Percentiles rank a stretch among this genome's conserved stretches.
These are phyloP conservation scores for Aspergillus hancockii DNA, from an alignment of 495 filamentous ascomycete species.

Conservation along the genomic window DNA sequence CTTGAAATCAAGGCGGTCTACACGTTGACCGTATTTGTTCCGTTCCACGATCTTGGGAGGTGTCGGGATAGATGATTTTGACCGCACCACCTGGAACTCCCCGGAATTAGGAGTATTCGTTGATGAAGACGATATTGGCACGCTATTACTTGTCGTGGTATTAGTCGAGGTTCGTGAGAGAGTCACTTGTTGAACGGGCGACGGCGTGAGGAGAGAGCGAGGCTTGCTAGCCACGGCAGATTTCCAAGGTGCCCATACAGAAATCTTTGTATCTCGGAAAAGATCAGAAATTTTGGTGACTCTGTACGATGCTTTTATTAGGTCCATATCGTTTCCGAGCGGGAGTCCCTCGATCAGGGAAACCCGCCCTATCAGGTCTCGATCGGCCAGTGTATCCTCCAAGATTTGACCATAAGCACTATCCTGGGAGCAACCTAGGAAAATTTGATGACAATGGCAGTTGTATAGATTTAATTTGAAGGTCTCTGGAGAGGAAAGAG, in stretches of 20 bases:
- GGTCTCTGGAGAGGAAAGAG: constrained; percentile 53
- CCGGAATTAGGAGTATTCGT: constrained; percentile 34
- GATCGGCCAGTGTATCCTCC: constrained; percentile 57
- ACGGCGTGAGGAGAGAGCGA: constrained; percentile 38
- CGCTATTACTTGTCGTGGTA: constrained; percentile 41
- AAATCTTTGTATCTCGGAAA: constrained; percentile 68
- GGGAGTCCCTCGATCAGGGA: constrained; percentile 75
- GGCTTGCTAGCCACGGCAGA: constrained; percentile 36
- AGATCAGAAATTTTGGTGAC: constrained; percentile 62
- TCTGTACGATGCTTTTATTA: constrained; percentile 54
- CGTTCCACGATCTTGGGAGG: constrained; percentile 58
- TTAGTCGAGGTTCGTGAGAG: constrained; percentile 45
- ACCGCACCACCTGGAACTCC: constrained; percentile 47
- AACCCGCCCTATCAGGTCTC: constrained; percentile 56
- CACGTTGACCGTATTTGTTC: constrained; percentile 73
- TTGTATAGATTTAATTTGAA: constrained; percentile 68
- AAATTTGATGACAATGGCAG: constrained; percentile 77
- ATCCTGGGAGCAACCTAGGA: constrained; percentile 79
- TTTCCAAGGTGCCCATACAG: constrained; percentile 41
- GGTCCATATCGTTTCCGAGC: constrained; percentile 64
- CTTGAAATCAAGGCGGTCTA: constrained; percentile 57
- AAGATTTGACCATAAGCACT: constrained; percentile 70
- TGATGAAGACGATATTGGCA: constrained; percentile 32
- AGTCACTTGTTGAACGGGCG: constrained; percentile 43
- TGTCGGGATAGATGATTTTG: constrained; percentile 53